A percentile compares a stretch with the other conserved stretches of the same genome.
Conservation (phyloP, 768 basidiomycete species). For the Amanita subjunquillea region DNA sequence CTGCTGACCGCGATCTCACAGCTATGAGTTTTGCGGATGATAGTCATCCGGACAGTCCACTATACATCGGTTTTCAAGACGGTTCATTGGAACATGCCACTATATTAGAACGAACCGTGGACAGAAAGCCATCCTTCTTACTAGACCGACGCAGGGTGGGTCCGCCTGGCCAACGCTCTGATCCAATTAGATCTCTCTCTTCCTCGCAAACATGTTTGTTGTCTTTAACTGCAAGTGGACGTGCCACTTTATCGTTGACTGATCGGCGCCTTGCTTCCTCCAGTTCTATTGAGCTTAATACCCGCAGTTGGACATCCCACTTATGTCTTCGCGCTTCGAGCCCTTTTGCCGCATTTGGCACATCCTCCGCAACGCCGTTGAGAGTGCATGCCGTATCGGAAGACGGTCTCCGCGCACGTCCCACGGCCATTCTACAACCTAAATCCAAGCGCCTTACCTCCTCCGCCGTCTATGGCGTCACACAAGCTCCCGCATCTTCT, state of each 20-base stretch:
- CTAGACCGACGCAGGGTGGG: conserved; percentile 12
- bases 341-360: conserved; percentile 62
- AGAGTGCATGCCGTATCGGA: conserved; percentile 43
- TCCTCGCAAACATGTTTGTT: conserved; percentile 34
- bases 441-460: conserved; percentile 15
- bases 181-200: conserved; percentile 48
- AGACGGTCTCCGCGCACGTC: conserved; percentile 31
- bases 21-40: conserved; percentile 39
- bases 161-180: conserved; percentile 22
- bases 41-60: conserved; percentile 27
- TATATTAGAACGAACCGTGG: conserved; percentile 11
- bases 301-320: conserved; percentile 55
- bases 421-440: conserved; percentile 39
- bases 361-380: conserved; percentile 49
- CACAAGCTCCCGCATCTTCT: conserved; percentile 46
- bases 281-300: conserved; percentile 30
- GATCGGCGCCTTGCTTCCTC: conserved; percentile 14
- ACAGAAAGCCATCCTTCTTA: conserved; percentile 2
- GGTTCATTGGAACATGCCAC: conserved; percentile 42
- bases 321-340: conserved; percentile 40
- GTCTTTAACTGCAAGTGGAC: conserved; percentile 48
- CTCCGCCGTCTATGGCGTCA: conserved; percentile 68
- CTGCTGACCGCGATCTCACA: conserved; percentile 38
- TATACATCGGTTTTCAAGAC: conserved; percentile 51
- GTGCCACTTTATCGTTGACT: conserved; percentile 28